phyloP scores from a whole-genome alignment of 441 rosid species.

The Brassica hybrid region DNA sequence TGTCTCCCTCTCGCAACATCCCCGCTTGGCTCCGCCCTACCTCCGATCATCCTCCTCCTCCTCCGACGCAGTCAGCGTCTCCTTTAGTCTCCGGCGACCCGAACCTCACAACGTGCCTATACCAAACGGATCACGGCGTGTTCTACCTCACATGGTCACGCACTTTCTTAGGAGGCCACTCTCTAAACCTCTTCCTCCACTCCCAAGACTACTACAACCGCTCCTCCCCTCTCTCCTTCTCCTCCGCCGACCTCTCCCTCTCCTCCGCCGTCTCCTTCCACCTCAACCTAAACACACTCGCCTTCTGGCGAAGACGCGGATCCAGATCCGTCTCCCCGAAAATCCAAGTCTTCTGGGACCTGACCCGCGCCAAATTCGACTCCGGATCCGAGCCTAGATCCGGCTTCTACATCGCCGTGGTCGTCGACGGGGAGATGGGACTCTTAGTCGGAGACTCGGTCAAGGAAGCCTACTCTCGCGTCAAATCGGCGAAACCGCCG shows the following conservation, averaged over 20 bases:
- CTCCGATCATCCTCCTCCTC: conserved; percentile 28
- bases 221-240: conserved; percentile 53
- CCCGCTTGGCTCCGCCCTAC: conserved; percentile 67
- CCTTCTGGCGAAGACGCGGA: conserved; percentile 81
- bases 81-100: conserved; percentile 54
- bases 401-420: conserved; percentile 76
- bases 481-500: conserved; percentile 48
- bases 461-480: conserved; percentile 60
- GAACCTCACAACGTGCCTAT: conserved; percentile 69
- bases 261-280: conserved; percentile 63
- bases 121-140: conserved; percentile 75
- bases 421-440: conserved; percentile 61
- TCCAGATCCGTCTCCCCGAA: conserved; percentile 55
- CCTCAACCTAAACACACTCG: conserved; percentile 65
- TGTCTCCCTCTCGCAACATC: conserved; percentile 52
- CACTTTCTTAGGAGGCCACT: conserved; percentile 78
- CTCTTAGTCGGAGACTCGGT: conserved; percentile 77
- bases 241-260: conserved; percentile 52
- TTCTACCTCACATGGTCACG: conserved; percentile 89
- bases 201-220: conserved; percentile 51
- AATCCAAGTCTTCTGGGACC: conserved; percentile 78
- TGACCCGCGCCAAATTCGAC: conserved; percentile 73
- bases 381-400: conserved; percentile 80
- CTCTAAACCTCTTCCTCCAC: conserved; percentile 78
- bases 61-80: conserved; percentile 35